Evolutionary conservation across 257 asterid species (phyloP), one percentile per base, ranked within the genome.

Genomic region (Petunia axillaris): DNA sequence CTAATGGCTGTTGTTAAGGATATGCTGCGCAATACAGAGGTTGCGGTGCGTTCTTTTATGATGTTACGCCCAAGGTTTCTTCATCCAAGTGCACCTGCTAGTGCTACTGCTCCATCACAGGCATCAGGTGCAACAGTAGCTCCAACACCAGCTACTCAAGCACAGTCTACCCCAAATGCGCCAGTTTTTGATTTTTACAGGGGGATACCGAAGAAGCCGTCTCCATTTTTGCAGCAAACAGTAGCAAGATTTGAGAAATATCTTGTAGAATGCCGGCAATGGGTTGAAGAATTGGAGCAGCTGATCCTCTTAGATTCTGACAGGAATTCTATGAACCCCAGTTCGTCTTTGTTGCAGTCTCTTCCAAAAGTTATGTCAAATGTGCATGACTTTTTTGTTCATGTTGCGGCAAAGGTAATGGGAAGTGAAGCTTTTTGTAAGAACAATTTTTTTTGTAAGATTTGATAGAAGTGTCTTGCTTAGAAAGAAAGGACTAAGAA

Each of bases 281-380:
- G 98, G 98, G 84, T 94, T 80, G 98, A 92, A 87, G 98, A 92
- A 87, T 85, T 94, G 85, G 99, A 96, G 90, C 99, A 94, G 86
- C 81, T 96, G 89, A 84, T 93, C 78, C 86, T 88, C 35, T 85
- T 90, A 67, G 93, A 88, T 85, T 83, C 96, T 80, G 95, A 89
- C 79, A 89, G 84, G 84, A 88, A 89, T 76, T 86, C 91, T 77
- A 75, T 80, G 67, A 86, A 83, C 84, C 82, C 91, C 38, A 88
- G 85, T 81, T 85, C 94, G 25, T 91, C 99, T 10, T 86, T 94
- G 85, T 86, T 94, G 90, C 97, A 90, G 81, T 94, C 98, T 84
- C 92, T 96, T 82, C 99, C 99, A 41, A 91, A 92, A 82, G 95
- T 94, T 88, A 86, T 96, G 94, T 82, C 89, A 83, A 94, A 96